Percentiles rank a stretch among this genome's conserved stretches.
These are phyloP conservation scores for Sarcocystis neurona DNA, from an alignment of 169 alveolate species.

Conservation along the genomic window DNA sequence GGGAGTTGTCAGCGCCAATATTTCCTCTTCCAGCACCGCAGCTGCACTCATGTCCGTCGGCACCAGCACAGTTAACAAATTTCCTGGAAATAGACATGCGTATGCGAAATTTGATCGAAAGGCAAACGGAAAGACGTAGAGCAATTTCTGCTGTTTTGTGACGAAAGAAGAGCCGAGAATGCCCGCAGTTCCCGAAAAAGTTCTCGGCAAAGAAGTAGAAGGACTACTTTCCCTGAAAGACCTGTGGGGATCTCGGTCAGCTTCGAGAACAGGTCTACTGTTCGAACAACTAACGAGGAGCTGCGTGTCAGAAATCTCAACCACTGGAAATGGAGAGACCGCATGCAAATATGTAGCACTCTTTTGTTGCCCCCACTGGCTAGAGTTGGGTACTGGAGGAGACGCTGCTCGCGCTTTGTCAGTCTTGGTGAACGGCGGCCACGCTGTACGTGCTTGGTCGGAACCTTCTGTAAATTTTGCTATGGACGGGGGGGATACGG, in stretches of 20 bases:
- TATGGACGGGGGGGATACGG: too few species aligned
- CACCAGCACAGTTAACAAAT: background rate
- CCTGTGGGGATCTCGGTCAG: too few species aligned
- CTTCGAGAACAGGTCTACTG: background rate
- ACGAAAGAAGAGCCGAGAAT: background rate
- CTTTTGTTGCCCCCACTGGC: too few species aligned
- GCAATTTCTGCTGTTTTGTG: background rate
- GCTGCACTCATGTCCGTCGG: constrained; percentile 17
- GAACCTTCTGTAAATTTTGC: too few species aligned
- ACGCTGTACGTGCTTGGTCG: background rate
- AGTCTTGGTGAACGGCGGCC: background rate
- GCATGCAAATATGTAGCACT: background rate
- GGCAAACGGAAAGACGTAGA: background rate
- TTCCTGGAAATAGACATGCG: background rate
- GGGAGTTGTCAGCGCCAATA: too few species aligned
- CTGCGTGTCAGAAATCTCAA: background rate
- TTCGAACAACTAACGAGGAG: background rate
- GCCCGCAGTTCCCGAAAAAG: background rate
- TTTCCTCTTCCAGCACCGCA: background rate
- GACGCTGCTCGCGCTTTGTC: background rate
- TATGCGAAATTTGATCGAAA: background rate
- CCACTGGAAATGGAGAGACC: background rate
- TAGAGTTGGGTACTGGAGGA: background rate
- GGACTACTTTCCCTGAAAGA: background rate
- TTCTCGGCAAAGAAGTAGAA: background rate